phyloP scores from a whole-genome alignment of 495 filamentous ascomycete species.

The Corynascus novoguineensis region DNA sequence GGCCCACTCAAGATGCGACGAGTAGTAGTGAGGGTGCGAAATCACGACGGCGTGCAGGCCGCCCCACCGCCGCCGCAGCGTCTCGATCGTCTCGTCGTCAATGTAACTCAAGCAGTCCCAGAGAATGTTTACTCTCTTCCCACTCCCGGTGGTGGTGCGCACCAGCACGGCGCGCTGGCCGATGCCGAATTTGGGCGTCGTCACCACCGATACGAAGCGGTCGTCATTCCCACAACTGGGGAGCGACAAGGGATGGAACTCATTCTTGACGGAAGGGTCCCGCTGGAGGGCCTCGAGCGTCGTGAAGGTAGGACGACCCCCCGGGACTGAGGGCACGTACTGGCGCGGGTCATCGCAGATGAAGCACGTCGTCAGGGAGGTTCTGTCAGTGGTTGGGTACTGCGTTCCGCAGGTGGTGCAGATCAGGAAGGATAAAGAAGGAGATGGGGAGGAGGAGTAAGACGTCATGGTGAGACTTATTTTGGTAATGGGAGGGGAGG shows the following conservation, averaged over 20 bases:
- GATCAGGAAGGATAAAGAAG: constrained; percentile 27
- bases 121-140: no score
- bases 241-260: constrained; percentile 29
- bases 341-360: constrained; percentile 76
- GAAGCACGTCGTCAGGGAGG: constrained; percentile 51
- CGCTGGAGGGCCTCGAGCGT: constrained; percentile 40
- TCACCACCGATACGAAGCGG: constrained; percentile 49
- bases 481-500: no score
- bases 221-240: constrained; percentile 18
- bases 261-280: constrained; percentile 33
- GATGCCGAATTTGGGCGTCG: constrained; percentile 61
- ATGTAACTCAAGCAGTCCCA: constrained; percentile 69
- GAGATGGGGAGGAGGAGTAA: not conserved
- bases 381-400: constrained; percentile 46
- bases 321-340: constrained; percentile 58
- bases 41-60: constrained; percentile 70
- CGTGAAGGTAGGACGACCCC: no score
- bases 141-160: constrained; percentile 47
- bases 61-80: constrained; percentile 43
- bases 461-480: not conserved
- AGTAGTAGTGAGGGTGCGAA: constrained; percentile 75
- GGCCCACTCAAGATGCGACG: constrained; percentile 64
- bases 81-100: constrained; percentile 52
- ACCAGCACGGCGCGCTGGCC: constrained; percentile 67
- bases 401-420: constrained; percentile 69